Percentiles rank a stretch among this genome's conserved stretches.
Conservation (phyloP, 495 filamentous ascomycete genomes). For the Sporormia fimetaria region DNA sequence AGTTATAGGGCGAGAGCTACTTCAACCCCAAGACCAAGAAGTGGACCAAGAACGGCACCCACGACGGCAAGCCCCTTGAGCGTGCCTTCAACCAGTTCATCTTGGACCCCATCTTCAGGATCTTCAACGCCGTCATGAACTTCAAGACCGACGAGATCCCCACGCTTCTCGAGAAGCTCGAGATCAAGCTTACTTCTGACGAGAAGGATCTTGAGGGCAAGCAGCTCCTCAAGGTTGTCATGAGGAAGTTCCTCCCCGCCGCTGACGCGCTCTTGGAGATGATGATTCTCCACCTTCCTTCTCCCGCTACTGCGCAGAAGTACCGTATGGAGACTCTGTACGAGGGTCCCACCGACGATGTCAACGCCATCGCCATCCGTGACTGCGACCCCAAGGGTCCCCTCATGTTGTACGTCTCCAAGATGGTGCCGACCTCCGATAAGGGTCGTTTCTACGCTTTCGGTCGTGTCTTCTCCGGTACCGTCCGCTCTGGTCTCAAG, state of each 20-base stretch:
- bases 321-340: conserved; percentile 99
- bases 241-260: conserved; percentile 96
- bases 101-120: conserved; percentile 97
- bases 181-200: conserved; percentile 73
- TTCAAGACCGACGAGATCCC: conserved; percentile 92
- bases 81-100: conserved; percentile 99
- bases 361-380: conserved; percentile 85
- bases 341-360: conserved; percentile 90
- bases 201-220: conserved; percentile 96
- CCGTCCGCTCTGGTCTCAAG: conserved; percentile 92
- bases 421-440: conserved; percentile 99
- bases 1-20: conserved; percentile 79
- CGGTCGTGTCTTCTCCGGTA: conserved; percentile 99
- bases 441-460: conserved; percentile 99
- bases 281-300: conserved; percentile 99
- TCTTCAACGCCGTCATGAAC: conserved; percentile 92
- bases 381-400: conserved; percentile 96
- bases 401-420: conserved; percentile 99
- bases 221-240: conserved; percentile 88
- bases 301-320: conserved; percentile 88
- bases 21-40: conserved; percentile 99
- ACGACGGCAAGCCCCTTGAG: conserved; percentile 81
- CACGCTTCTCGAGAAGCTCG: conserved; percentile 76
- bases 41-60: conserved; percentile 76
- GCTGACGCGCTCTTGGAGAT: conserved; percentile 98